A percentile compares a stretch with the other conserved stretches of the same genome.
phyloP scores from a whole-genome alignment of 192 early-diverging fungal genomes.

The Phlyctochytrium bullatum region DNA sequence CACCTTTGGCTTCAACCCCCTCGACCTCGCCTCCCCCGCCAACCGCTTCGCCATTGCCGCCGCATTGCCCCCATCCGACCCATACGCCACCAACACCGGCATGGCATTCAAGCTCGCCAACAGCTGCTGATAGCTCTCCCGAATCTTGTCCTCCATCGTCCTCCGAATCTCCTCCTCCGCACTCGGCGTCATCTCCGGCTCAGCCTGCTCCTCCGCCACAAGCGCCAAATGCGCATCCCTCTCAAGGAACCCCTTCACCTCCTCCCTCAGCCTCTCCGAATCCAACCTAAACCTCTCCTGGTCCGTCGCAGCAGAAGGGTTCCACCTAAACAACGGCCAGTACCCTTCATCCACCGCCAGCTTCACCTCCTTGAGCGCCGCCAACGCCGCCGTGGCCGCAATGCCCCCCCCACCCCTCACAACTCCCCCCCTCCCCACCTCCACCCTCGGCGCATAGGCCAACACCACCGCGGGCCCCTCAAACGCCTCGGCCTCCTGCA shows the following conservation, averaged over 20 bases:
- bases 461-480: constrained; percentile 87
- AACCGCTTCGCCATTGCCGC: constrained; percentile 81
- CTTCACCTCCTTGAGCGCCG: constrained; percentile 84
- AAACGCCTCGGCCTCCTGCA: constrained; percentile 87
- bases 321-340: constrained; percentile 96
- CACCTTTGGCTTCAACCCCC: constrained; percentile 73
- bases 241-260: constrained; percentile 77
- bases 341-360: constrained; percentile 82
- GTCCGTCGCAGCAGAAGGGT: constrained; percentile 59
- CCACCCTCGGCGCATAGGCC: constrained; percentile 73
- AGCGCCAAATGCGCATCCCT: constrained; percentile 82
- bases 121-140: constrained; percentile 61
- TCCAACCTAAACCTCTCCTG: constrained; percentile 67
- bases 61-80: constrained; percentile 88
- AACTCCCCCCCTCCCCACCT: constrained; percentile 11
- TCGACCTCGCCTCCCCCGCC: constrained; percentile 76
- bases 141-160: constrained; percentile 42
- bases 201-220: constrained; percentile 56
- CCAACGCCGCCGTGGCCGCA: constrained; percentile 54
- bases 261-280: constrained; percentile 76
- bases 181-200: constrained; percentile 57
- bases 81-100: constrained; percentile 82
- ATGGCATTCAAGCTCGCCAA: constrained; percentile 72
- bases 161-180: constrained; percentile 60
- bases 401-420: constrained; percentile 12